Conservation (phyloP, 2,329 filamentous ascomycete genomes). For the Sclerotinia nivalis region DNA sequence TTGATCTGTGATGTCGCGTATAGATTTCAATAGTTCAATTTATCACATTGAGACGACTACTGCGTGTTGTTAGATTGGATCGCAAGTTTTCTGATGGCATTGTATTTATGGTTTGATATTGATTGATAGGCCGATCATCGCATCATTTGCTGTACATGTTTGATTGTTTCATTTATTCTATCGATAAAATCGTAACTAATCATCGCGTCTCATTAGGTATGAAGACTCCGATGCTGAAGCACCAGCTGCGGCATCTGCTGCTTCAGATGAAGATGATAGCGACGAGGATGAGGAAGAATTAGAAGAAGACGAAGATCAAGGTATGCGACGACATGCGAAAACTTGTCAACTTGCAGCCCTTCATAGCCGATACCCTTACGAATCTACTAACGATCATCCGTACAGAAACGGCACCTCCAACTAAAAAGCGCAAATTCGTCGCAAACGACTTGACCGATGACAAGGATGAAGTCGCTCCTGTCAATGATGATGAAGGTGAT, state of each 20-base stretch:
- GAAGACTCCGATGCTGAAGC: constrained; percentile 41
- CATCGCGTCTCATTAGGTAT: constrained; percentile 29
- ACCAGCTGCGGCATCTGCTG: constrained; percentile 2
- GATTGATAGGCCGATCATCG: not conserved
- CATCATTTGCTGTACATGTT: not conserved
- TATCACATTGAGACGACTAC: not conserved
- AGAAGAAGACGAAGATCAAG: constrained; percentile 29
- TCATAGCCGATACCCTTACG: not conserved
- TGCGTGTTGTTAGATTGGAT: not conserved
- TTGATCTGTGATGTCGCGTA: not conserved
- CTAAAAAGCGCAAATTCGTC: constrained; percentile 37
- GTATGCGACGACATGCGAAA: constrained; percentile 5
- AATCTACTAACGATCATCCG: not conserved
- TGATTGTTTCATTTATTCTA: not conserved
- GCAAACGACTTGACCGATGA: constrained; percentile 6
- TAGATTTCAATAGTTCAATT: not conserved
- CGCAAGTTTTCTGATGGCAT: not conserved
- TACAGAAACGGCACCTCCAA: constrained; percentile 31
- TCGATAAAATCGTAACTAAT: constrained; percentile 26
- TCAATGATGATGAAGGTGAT: constrained; percentile 11
- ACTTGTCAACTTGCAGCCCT: not conserved
- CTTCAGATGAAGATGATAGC: constrained; percentile 39
- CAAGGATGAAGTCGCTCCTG: not conserved
- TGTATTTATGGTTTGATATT: not conserved
- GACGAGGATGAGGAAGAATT: constrained; percentile 42